Base-by-base conservation (phyloP, 768 basidiomycete species). In the Suillus lakei region DNA sequence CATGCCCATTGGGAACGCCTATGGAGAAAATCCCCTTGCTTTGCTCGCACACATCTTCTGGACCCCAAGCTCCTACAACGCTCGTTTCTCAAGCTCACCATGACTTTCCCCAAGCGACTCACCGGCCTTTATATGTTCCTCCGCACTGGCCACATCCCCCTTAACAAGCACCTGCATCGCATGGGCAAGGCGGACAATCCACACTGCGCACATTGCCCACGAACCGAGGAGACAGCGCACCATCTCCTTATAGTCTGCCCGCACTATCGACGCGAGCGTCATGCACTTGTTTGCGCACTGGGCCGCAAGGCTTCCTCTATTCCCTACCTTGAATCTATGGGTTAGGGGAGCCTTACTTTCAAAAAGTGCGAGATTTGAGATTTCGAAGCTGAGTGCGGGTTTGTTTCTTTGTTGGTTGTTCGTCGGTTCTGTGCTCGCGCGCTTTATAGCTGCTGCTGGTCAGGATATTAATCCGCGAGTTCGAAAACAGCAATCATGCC, bases 241-340 rank as follows among this genome's bases (percentile, higher is more conserved):
- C 80, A 80, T 62, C 79, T 58, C 62, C 61, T 80, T 1, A 44
- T 74, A 12, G 16, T 64, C 4, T 81, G 79, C 73, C 63, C 53
- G 46, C 64, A 48, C 13, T 73, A 74, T 13, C 51, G 10, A 6
- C 23, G 18, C 0, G 51, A 13, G 18, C 1, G 51, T 3, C 50
- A 38, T 4, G 12, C 16, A 1, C 26, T 63, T 6, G 0, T 7
- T 3, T 26, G 5, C 2, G 16, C 18, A 4, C 13, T 63, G 4
- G 34, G 51, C 0, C 7, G 64, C 3, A 39, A 39, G 5, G 56
- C 59, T 0, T 21, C 26, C 2, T 67, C 39, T 6, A 5, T 41
- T 1, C 13, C 16, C 13, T 41, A 50, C 48, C 26, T 50, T 50
- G n/a, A n/a, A n/a, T n/a, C n/a, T n/a, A n/a, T n/a, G n/a, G n/a